phyloP scores from a whole-genome alignment of 176 grass and related monocot species.

The Ampelocalamus luodianensis region DNA sequence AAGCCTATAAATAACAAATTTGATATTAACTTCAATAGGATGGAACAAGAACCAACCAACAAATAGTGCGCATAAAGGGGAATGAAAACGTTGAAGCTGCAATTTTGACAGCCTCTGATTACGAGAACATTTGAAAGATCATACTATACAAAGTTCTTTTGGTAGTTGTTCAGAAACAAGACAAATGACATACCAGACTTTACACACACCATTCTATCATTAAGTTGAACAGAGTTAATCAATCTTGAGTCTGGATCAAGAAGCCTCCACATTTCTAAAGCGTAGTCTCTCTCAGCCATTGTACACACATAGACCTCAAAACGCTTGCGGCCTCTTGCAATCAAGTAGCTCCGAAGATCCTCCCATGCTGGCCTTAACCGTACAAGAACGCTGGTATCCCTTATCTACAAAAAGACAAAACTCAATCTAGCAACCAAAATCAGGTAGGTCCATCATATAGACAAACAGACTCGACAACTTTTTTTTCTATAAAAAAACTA shows the following conservation, averaged over 20 bases:
- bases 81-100: conserved; percentile 1
- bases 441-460: conserved; percentile 2
- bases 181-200: conserved; percentile 76
- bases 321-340: conserved; percentile 89
- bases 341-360: conserved; percentile 94
- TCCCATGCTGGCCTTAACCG: conserved; percentile 93
- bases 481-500: background rate
- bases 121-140: background rate
- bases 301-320: conserved; percentile 99
- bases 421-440: conserved; percentile 30
- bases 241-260: conserved; percentile 93
- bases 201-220: conserved; percentile 91
- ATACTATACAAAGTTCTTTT: conserved; percentile 3
- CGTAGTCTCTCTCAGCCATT: conserved; percentile 99
- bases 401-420: conserved; percentile 65
- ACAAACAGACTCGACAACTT: background rate
- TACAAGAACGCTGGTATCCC: conserved; percentile 98
- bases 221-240: conserved; percentile 80
- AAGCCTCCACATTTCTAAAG: conserved; percentile 98
- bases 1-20: conserved; percentile 52
- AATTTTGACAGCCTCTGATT: conserved; percentile 20
- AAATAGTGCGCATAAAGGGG: background rate
- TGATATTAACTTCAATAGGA: conserved; percentile 34
- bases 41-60: conserved; percentile 31
- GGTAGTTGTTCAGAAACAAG: background rate